phyloP scores from a whole-genome alignment of 805 yeast genomes.

The Zygoascus bituminiphila region DNA sequence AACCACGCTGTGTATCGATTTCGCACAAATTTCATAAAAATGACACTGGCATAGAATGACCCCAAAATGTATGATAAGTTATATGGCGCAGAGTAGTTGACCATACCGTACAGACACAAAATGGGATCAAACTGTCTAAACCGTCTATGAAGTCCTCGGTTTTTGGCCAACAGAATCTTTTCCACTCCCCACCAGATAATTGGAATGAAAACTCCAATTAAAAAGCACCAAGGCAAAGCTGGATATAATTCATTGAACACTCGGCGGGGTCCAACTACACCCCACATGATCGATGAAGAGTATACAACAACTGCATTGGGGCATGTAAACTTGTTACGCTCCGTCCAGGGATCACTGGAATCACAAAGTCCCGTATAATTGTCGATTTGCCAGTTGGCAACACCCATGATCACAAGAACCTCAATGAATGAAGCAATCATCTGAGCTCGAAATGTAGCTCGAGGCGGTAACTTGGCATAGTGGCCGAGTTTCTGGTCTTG shows the following conservation, averaged over 20 bases:
- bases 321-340: constrained; percentile 28
- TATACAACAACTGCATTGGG: constrained; percentile 38
- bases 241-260: constrained; percentile 49
- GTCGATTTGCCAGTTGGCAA: constrained; percentile 29
- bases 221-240: constrained; percentile 48
- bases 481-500: constrained; percentile 46
- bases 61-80: constrained; percentile 21
- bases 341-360: constrained; percentile 25
- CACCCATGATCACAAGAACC: constrained; percentile 26
- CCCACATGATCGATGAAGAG: constrained; percentile 39
- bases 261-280: constrained; percentile 41
- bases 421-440: constrained; percentile 36
- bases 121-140: constrained; percentile 7
- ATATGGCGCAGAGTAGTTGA: constrained; percentile 11
- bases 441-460: constrained; percentile 34
- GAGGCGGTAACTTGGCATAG: constrained; percentile 36
- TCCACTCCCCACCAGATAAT: neutral
- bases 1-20: constrained; percentile 48
- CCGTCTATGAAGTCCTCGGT: neutral
- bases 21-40: constrained; percentile 41
- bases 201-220: constrained; percentile 36
- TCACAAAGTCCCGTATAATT: constrained; percentile 33
- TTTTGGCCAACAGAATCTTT: neutral
- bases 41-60: constrained; percentile 33
- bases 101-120: constrained; percentile 5